Base-by-base conservation (phyloP, 208 protist species). In the Trypanosoma melophagium region DNA sequence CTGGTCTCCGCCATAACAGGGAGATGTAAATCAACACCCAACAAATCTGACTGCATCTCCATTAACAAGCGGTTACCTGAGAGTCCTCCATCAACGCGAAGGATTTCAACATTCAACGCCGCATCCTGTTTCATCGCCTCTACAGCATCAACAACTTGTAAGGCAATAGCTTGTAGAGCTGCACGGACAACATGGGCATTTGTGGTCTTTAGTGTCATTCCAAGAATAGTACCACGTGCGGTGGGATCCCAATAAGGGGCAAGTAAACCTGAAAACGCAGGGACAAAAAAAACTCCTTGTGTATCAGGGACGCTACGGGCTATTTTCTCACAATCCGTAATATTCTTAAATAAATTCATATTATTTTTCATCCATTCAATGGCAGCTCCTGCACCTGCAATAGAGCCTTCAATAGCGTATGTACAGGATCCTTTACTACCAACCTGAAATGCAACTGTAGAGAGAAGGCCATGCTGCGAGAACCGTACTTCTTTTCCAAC, bases 1-100 rank as follows among this genome's bases (percentile, higher is more conserved):
- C 87, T 95, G 1, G 80, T 93, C 66, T 95, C 90, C 7, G 61
- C 72, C 80, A 93, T 89, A 19, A 62, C 50, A 7, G 90, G 90
- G 16, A 87, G 71, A 55, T 75, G 60, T 16, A 98, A 77, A 12
- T 80, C 73, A 14, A 94, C 61, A 28, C 80, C 80, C 16, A 96
- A 72, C 4, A 97, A 51, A 62, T 98, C 94, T 7, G 97, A 62
- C 84, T 99, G 98, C 57, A 98, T 92, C 68, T 99, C 95, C 60
- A 99, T 81, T 16, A 99, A 59, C 19, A 98, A 65, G 31, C 84
- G 62, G 71, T 90, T 97, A 19, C 79, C 69, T 0, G 90, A 89
- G 28, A 99, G 88, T 21, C 98, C 98, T 35, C 98, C 98, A 74
- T 99, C 98, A 2, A 99, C 98, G 49, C 89, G 81, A 13, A 99